Percentiles rank a stretch among this genome's conserved stretches.
Evolutionary conservation across 345 rosid genomes (phyloP).

Genomic region (Syzygium jambos): DNA sequence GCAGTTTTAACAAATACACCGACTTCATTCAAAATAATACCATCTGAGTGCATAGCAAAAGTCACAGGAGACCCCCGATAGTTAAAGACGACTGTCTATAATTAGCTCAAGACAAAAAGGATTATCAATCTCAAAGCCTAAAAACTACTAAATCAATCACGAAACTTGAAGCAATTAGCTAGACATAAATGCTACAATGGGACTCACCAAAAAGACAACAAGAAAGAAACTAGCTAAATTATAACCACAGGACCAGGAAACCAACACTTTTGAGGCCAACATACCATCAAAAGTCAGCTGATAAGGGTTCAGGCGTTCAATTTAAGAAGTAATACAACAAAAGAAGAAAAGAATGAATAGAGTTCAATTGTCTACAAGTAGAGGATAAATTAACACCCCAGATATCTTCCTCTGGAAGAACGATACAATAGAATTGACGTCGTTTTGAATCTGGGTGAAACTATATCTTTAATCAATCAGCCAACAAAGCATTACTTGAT

Average conservation of each 20-base stretch:
- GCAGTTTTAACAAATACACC: neutral
- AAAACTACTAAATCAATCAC: neutral
- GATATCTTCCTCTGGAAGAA: neutral
- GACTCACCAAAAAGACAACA: neutral
- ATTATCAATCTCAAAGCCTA: neutral
- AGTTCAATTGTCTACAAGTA: neutral
- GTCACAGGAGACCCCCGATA: neutral
- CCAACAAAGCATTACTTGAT: neutral
- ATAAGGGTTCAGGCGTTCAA: neutral
- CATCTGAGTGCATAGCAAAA: neutral
- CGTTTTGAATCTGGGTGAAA: neutral
- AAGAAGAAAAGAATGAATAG: neutral
- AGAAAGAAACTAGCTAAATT: neutral
- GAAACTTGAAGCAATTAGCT: neutral
- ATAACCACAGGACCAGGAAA: neutral
- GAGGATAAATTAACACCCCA: neutral
- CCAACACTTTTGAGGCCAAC: neutral
- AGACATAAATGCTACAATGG: neutral
- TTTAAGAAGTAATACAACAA: neutral
- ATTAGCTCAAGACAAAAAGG: neutral
- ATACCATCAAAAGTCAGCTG: neutral
- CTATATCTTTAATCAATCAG: neutral
- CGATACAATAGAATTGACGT: neutral
- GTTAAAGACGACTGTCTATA: neutral
- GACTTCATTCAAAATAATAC: neutral